Percentiles rank a stretch among this genome's conserved stretches.
Evolutionary conservation across 192 early-diverging fungal genomes (phyloP).

Genomic region (Podila clonocystis): DNA sequence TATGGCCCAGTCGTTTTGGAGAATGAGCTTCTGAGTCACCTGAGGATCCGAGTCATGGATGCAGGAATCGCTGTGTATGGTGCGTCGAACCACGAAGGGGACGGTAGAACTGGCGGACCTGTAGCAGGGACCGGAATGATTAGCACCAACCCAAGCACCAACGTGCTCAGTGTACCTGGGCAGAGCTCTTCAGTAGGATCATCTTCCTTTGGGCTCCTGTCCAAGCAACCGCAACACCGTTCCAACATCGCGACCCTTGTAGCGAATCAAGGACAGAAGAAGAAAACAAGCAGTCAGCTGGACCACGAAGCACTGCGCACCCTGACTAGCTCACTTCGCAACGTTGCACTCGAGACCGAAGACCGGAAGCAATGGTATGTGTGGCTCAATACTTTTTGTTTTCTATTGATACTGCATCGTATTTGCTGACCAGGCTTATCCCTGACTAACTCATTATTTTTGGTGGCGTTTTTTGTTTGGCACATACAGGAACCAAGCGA

Average conservation of each 20-base stretch:
- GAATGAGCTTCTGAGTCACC: not conserved
- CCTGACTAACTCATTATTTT: not conserved
- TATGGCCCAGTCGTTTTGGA: not conserved
- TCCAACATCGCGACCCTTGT: slow-evolving; percentile 13
- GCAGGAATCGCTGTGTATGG: too few species aligned
- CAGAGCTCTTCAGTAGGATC: too few species aligned
- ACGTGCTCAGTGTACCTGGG: too few species aligned
- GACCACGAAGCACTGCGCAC: slow-evolving; percentile 16
- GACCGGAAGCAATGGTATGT: slow-evolving; percentile 29
- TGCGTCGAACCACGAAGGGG: too few species aligned
- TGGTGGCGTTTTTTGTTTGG: not conserved
- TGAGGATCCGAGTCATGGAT: too few species aligned
- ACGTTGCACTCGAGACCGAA: slow-evolving; percentile 17
- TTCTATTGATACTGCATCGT: not conserved
- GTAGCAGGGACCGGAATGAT: too few species aligned
- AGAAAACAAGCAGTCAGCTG: not conserved
- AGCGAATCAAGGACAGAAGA: slow-evolving; percentile 1
- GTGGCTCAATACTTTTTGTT: too few species aligned
- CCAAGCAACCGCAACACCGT: not conserved
- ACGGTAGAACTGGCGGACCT: too few species aligned
- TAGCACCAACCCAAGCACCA: too few species aligned
- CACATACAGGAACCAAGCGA: slow-evolving; percentile 13
- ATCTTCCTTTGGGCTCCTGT: too few species aligned
- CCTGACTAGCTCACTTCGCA: slow-evolving; percentile 16
- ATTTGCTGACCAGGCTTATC: too few species aligned